Conservation (phyloP, 1,284 basidiomycete genomes). For the Hypsizygus ulmarius region DNA sequence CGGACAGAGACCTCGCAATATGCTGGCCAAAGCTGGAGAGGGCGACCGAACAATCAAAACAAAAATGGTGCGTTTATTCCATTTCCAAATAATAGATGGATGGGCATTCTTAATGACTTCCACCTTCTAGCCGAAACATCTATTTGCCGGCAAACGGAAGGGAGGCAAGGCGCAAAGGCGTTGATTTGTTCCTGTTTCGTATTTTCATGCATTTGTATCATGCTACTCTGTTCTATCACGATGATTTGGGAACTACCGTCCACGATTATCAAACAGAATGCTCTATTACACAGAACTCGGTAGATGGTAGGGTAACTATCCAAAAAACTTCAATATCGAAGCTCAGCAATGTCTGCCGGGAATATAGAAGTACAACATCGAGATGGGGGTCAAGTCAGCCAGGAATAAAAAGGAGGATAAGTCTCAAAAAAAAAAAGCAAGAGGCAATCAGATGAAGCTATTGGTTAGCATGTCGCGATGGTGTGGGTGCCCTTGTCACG, state of each 20-base stretch:
- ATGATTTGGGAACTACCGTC: neutral
- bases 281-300: no score
- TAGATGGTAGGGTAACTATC: constrained; percentile 1
- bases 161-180: constrained; percentile 83
- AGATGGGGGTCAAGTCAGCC: neutral
- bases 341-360: neutral
- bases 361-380: constrained; percentile 8
- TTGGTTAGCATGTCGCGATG: constrained; percentile 10
- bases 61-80: constrained; percentile 67
- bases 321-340: constrained; percentile 4
- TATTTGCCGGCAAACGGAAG: constrained; percentile 89
- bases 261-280: no score
- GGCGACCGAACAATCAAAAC: constrained; percentile 76
- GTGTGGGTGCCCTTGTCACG: neutral
- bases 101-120: neutral
- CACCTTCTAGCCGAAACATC: constrained; percentile 66
- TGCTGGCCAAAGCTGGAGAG: constrained; percentile 87
- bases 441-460: neutral
- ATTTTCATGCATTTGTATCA: constrained; percentile 1
- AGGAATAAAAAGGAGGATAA: neutral
- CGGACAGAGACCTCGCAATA: constrained; percentile 82
- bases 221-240: constrained; percentile 2
- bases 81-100: neutral
- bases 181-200: constrained; percentile 33
- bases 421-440: neutral